These are phyloP conservation scores for Nymphaea colorata DNA, from an alignment of 164 flowering plant species.

Conservation along the genomic window DNA sequence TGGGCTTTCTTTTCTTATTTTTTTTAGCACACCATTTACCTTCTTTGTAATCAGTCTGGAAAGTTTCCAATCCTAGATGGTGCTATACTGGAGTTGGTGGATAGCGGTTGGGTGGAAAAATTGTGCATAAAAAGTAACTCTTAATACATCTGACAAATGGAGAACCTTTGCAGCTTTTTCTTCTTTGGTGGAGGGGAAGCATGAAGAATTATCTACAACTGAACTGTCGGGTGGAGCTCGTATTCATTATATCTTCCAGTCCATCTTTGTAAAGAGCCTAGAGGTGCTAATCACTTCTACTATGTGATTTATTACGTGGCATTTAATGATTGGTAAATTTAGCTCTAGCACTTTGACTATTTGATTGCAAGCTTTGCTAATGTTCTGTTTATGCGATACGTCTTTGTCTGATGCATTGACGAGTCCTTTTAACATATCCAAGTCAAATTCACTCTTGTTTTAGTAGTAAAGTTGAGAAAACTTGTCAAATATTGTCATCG, in stretches of 20 bases:
- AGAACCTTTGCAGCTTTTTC: constrained; percentile 49
- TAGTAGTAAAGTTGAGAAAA: neutral
- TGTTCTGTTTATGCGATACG: neutral
- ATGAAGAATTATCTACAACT: constrained; percentile 89
- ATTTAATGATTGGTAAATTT: too few relatives aligned
- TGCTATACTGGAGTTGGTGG: too few relatives aligned
- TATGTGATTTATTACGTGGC: neutral
- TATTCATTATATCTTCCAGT: constrained; percentile 84
- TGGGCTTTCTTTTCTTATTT: too few relatives aligned
- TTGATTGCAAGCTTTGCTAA: neutral
- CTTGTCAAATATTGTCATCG: neutral
- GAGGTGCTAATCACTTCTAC: constrained; percentile 44
- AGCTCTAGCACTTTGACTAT: too few relatives aligned
- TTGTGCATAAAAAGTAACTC: too few relatives aligned
- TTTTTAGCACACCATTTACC: too few relatives aligned
- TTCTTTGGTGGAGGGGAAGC: constrained; percentile 93
- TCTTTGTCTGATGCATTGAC: neutral
- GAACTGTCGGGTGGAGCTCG: constrained; percentile 98
- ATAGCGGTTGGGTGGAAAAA: too few relatives aligned
- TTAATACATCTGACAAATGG: neutral
- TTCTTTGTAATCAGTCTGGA: too few relatives aligned
- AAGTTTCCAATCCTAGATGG: too few relatives aligned
- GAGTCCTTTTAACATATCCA: neutral
- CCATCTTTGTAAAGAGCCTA: constrained; percentile 86
- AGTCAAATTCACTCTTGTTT: neutral